These are phyloP conservation scores for Buxus sempervirens DNA, from an alignment of 164 flowering plant genomes.

Conservation along the genomic window DNA sequence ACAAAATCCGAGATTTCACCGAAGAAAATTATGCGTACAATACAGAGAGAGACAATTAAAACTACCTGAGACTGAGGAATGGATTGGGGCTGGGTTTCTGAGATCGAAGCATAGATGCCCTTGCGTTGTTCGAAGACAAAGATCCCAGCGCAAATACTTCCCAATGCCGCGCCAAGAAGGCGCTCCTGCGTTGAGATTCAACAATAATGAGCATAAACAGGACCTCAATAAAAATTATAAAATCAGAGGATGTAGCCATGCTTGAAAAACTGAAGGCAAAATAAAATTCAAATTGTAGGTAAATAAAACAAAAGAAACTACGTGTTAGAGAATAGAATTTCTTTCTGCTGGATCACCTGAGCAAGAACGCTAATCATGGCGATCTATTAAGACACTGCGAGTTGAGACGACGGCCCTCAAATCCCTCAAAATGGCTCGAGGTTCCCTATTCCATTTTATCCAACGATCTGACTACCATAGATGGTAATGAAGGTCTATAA, in stretches of 20 bases:
- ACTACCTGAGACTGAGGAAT: conserved; percentile 33
- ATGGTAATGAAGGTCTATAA: no score
- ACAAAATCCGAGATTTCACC: not conserved
- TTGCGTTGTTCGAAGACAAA: conserved; percentile 59
- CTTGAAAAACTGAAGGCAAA: no score
- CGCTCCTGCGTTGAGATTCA: conserved; percentile 55
- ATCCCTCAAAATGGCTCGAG: no score
- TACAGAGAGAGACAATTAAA: not conserved
- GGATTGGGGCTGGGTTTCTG: conserved; percentile 24
- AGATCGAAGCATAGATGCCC: conserved; percentile 44
- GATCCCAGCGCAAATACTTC: conserved; percentile 42
- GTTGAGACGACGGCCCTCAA: no score
- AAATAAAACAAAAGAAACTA: no score
- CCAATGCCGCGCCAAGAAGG: conserved; percentile 71
- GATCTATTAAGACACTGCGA: not conserved
- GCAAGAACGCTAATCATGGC: not conserved
- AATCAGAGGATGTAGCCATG: no score
- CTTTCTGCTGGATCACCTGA: not conserved
- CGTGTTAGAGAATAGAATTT: no score
- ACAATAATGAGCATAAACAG: not conserved
- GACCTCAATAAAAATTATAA: not conserved
- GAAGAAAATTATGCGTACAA: not conserved
- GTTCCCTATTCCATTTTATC: no score
- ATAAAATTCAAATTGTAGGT: no score
- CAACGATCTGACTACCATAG: no score